phyloP scores from a whole-genome alignment of 441 rosid species.

The Gossypium trilobum region DNA sequence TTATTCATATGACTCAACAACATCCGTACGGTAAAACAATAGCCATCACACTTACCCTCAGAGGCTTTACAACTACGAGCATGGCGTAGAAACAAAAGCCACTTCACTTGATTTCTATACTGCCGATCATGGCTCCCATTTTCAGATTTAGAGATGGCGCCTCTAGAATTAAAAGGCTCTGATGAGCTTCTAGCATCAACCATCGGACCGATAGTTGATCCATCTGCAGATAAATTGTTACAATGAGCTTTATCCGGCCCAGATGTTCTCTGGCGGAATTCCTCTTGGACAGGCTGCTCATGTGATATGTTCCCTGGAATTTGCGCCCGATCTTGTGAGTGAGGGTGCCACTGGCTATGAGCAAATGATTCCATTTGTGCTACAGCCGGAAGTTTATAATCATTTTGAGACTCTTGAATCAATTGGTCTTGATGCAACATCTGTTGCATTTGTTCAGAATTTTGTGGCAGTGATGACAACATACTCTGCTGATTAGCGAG shows the following conservation, averaged over 20 bases:
- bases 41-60: constrained; percentile 72
- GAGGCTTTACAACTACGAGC: constrained; percentile 83
- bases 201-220: constrained; percentile 39
- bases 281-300: constrained; percentile 70
- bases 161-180: constrained; percentile 38
- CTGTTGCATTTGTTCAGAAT: constrained; percentile 64
- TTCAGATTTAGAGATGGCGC: constrained; percentile 43
- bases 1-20: constrained; percentile 75
- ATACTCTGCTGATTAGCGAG: constrained; percentile 45
- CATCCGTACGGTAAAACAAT: constrained; percentile 62
- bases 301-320: constrained; percentile 36
- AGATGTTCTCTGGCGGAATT: constrained; percentile 66
- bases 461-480: constrained; percentile 43
- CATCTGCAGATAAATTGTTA: constrained; percentile 63
- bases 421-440: constrained; percentile 53
- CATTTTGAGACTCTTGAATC: constrained; percentile 51
- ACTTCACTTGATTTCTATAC: constrained; percentile 67
- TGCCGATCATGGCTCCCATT: constrained; percentile 57
- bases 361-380: constrained; percentile 43
- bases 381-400: constrained; percentile 46
- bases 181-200: constrained; percentile 37
- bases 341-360: constrained; percentile 60
- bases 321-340: constrained; percentile 46
- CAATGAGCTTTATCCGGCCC: constrained; percentile 70
- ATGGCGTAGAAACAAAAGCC: constrained; percentile 91